Conservation (phyloP, 495 filamentous ascomycete species). For the Penicillium malachiteum region DNA sequence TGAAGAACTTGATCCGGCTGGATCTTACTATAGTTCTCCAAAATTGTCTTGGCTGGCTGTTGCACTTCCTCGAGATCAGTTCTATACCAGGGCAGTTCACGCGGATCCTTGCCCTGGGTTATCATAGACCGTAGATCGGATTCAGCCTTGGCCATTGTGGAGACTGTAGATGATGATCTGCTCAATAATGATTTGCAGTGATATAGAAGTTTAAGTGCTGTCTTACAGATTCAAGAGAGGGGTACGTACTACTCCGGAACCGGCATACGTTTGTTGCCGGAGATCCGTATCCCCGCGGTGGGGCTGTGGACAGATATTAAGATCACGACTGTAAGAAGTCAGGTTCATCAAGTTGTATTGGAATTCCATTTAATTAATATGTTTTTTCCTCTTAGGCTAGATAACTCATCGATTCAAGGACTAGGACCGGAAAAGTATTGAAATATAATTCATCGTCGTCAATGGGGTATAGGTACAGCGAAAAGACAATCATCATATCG, state of each 20-base stretch:
- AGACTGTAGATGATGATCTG: neutral
- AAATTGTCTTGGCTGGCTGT: constrained; percentile 29
- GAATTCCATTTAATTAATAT: no score
- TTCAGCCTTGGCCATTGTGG: constrained; percentile 18
- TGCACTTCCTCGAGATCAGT: constrained; percentile 13
- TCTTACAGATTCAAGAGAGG: neutral
- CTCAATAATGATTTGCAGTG: no score
- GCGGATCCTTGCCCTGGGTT: constrained; percentile 10
- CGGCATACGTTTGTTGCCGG: neutral
- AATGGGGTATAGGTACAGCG: constrained; percentile 20
- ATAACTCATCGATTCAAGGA: no score
- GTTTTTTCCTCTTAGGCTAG: no score
- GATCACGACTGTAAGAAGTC: neutral
- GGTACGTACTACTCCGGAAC: neutral
- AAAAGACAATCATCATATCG: constrained; percentile 34
- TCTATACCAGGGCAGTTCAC: constrained; percentile 20
- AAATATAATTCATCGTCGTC: neutral
- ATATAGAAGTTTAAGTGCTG: no score
- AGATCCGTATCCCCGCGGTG: neutral
- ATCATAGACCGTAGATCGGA: constrained; percentile 11
- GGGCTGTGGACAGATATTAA: neutral
- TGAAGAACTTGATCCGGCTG: constrained; percentile 40
- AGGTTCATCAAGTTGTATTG: neutral
- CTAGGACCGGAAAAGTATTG: neutral
- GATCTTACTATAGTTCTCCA: constrained; percentile 50